Conservation (phyloP, 805 yeast species). For the Ogataea nakhonphanomensis region DNA sequence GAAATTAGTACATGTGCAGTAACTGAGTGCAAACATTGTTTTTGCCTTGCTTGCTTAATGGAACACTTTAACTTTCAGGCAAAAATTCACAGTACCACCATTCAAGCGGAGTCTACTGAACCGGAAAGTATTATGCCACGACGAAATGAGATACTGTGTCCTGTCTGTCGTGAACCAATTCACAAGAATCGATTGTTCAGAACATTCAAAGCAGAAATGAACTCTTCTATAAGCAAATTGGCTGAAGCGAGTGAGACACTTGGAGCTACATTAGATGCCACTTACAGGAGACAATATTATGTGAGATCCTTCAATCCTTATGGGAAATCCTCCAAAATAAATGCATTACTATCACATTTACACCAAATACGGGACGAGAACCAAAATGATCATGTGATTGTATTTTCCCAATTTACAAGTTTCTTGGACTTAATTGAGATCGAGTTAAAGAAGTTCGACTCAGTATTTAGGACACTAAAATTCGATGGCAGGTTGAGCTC, state of each 20-base stretch:
- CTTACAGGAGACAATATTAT: slow-evolving; percentile 19
- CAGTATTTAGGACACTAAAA: slow-evolving; percentile 55
- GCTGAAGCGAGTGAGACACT: background rate
- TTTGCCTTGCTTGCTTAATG: slow-evolving; percentile 67
- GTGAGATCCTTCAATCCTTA: slow-evolving; percentile 46
- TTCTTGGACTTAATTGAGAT: slow-evolving; percentile 71
- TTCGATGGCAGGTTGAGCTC: slow-evolving; percentile 80
- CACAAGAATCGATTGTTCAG: slow-evolving; percentile 47
- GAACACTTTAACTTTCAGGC: slow-evolving; percentile 73
- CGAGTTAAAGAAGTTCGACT: slow-evolving; percentile 45
- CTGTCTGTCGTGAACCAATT: slow-evolving; percentile 65
- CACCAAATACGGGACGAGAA: slow-evolving; percentile 49
- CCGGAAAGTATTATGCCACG: too few species aligned
- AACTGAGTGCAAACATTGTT: slow-evolving; percentile 77
- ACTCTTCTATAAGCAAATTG: slow-evolving; percentile 10
- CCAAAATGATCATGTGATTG: slow-evolving; percentile 72
- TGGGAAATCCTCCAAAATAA: slow-evolving; percentile 66
- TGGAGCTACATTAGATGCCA: slow-evolving; percentile 11
- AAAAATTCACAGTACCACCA: slow-evolving; percentile 13
- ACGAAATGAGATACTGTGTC: slow-evolving; percentile 50
- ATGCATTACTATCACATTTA: slow-evolving; percentile 62
- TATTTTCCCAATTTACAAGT: slow-evolving; percentile 87
- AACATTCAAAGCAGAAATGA: slow-evolving; percentile 24
- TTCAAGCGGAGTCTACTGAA: background rate
- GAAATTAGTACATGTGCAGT: slow-evolving; percentile 46